Base-by-base conservation (phyloP, 352 stramenopile species). In the Phytophthora tubulina region DNA sequence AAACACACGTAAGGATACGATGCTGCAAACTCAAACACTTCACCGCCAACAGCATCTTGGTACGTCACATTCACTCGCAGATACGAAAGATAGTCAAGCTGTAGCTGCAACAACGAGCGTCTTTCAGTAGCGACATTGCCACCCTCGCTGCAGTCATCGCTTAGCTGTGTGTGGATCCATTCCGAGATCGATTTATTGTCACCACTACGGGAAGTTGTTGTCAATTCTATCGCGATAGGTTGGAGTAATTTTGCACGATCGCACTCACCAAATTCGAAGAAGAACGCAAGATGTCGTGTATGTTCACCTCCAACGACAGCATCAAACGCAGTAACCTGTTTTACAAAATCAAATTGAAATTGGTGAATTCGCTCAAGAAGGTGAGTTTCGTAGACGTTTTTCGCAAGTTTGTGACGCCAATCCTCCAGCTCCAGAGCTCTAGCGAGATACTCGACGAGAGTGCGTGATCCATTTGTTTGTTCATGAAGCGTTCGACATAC, bases 11-110 rank as follows among this genome's bases (percentile, higher is more conserved):
- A 88, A 15, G 80, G 78, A n/a, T 80, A 80, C 1, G 68, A 77
- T 0, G 79, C 72, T 38, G 81, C 81, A 33, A 89, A 88, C 30
- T 89, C 81, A 17, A 84, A 81, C 1, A 86, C 68, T 15, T 89
- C 77, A 21, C 59, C 64, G 0, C 63, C 79, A 9, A 87, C 52
- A 3, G 73, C 55, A 27, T 89, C 79, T 38, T 89, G 75, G 14
- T 76, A 88, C 14, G 45, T 45, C 11, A 84, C 79, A 2, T 11
- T 56, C 13, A 67, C 63, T 21, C 30, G 36, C 13, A 89, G 63
- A 39, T 76, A 67, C 5, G 38, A 35, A 0, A 73, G 72, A 60
- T 81, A 89, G 2, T 56, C 55, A 5, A 54, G 54, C 45, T 89
- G 75, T 3, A 87, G 56, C 13, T 30, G 4, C 17, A 82, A 30